Percentiles rank a stretch among this genome's conserved stretches.
These are phyloP conservation scores for Chaetomium globosum DNA, from an alignment of 2,329 filamentous ascomycete species.

Conservation along the genomic window DNA sequence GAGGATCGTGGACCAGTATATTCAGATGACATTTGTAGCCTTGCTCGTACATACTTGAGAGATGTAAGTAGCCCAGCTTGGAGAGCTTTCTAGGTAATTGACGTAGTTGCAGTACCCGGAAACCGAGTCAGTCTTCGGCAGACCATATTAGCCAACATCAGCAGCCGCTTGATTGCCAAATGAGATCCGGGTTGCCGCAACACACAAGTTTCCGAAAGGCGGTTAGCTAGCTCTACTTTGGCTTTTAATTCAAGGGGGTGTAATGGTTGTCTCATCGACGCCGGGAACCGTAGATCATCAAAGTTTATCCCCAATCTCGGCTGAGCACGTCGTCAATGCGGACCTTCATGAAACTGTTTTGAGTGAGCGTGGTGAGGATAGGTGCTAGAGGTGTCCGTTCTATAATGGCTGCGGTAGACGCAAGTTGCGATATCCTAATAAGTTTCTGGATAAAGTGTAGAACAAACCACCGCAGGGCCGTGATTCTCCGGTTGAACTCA, in stretches of 20 bases:
- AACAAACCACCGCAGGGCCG: neutral
- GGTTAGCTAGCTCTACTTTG: slow-evolving; percentile 3
- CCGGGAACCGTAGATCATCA: slow-evolving; percentile 33
- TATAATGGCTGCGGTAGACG: neutral
- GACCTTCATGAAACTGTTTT: slow-evolving; percentile 28
- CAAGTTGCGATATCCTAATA: neutral
- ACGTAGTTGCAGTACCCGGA: neutral
- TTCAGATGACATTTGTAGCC: neutral
- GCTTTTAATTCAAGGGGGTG: neutral
- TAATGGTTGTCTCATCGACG: slow-evolving; percentile 34
- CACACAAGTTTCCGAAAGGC: neutral
- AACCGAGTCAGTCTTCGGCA: slow-evolving; percentile 1
- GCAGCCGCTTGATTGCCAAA: neutral
- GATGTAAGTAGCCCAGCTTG: neutral
- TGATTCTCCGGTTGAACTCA: neutral
- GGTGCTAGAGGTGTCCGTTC: neutral
- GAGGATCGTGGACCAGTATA: neutral
- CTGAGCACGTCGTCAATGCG: slow-evolving; percentile 17
- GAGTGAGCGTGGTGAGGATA: slow-evolving; percentile 8
- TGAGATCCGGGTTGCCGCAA: slow-evolving; percentile 13
- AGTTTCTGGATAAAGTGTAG: neutral
- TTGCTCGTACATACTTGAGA: neutral
- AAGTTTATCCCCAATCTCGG: slow-evolving; percentile 25
- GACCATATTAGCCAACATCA: neutral
- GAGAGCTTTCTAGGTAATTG: neutral